A percentile compares a stretch with the other conserved stretches of the same genome.
These are phyloP conservation scores for Rhodotorula paludigena DNA, from an alignment of 768 basidiomycete species.

Conservation along the genomic window DNA sequence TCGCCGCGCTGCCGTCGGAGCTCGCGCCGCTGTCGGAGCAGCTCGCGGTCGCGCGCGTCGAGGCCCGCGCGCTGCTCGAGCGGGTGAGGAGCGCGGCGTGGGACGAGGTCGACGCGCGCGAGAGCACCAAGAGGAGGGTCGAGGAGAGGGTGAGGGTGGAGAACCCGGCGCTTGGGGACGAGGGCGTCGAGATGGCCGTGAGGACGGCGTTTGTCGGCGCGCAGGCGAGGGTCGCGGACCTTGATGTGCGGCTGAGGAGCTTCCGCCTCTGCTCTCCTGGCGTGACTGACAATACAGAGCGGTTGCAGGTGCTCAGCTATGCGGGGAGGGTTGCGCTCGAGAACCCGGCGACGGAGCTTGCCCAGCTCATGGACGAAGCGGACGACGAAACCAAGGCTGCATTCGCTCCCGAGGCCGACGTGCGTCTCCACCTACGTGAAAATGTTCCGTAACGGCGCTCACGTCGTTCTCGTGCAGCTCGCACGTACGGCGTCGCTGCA, in stretches of 20 bases:
- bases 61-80: background rate
- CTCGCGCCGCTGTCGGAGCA: background rate
- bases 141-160: conserved; percentile 25
- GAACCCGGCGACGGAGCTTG: conserved; percentile 22
- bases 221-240: background rate
- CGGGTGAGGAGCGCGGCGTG: conserved; percentile 1
- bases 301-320: conserved; percentile 8
- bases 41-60: background rate
- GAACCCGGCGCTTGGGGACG: conserved; percentile 12
- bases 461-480: conserved; percentile 23
- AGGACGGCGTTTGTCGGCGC: conserved; percentile 12
- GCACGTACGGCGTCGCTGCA: conserved; percentile 4
- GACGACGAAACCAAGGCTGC: background rate
- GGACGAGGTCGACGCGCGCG: conserved; percentile 28
- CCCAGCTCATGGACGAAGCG: conserved; percentile 12
- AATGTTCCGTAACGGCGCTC: too few species aligned
- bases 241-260: conserved; percentile 13
- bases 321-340: conserved; percentile 20
- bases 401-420: background rate
- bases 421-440: background rate
- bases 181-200: conserved; percentile 1
- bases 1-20: conserved; percentile 10
- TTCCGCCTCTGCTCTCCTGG: background rate
- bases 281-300: background rate
- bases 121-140: conserved; percentile 13